Percentiles rank a stretch among this genome's conserved stretches.
Conservation (phyloP, 371 early-diverging fungal species). For the Entomophthora muscae region DNA sequence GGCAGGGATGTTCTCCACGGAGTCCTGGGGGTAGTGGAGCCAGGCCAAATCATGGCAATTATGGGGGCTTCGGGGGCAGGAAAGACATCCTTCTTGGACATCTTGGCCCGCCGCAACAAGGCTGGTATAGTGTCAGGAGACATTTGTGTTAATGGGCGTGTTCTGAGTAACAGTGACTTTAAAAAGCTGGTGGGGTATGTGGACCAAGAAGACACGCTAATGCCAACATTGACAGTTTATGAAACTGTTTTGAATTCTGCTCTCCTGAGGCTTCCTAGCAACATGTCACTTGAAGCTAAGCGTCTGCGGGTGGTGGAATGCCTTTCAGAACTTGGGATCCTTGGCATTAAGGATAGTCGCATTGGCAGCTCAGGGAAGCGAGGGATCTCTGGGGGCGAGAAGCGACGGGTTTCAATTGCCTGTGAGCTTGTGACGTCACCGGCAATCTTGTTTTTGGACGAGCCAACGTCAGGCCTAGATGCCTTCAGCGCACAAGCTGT, state of each 20-base stretch:
- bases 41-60: conserved; percentile 73
- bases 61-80: conserved; percentile 46
- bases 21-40: conserved; percentile 46
- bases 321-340: conserved; percentile 47
- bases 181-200: conserved; percentile 66
- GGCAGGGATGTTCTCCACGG: conserved; percentile 32
- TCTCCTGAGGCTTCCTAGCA: conserved; percentile 50
- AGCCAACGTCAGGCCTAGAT: conserved; percentile 84
- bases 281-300: conserved; percentile 28
- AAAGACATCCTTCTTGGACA: conserved; percentile 73
- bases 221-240: conserved; percentile 72
- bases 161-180: conserved; percentile 29
- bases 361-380: conserved; percentile 46
- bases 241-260: conserved; percentile 83
- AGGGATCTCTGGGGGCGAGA: conserved; percentile 89
- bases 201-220: conserved; percentile 78
- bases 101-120: conserved; percentile 74
- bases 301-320: conserved; percentile 37
- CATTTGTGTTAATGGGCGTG: conserved; percentile 66
- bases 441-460: conserved; percentile 67
- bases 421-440: conserved; percentile 72
- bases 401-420: conserved; percentile 83
- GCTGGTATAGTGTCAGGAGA: conserved; percentile 64
- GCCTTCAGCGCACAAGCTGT: conserved; percentile 86
- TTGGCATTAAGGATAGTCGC: conserved; percentile 33